Base-by-base conservation (phyloP, 1,284 basidiomycete species). In the Apiotrichum brassicae region DNA sequence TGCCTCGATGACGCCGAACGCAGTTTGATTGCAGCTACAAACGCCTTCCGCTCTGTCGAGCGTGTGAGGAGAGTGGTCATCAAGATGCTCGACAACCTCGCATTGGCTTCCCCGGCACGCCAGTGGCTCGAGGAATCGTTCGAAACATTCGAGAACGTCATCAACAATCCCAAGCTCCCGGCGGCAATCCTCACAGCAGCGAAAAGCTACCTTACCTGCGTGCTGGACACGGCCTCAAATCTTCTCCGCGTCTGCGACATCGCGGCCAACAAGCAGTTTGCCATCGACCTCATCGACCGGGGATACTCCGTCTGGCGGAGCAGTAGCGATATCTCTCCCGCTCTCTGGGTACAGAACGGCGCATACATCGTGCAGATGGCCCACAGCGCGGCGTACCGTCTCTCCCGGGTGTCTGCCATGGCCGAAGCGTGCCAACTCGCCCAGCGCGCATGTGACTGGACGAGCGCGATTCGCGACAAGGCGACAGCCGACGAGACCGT, bases 321-420 rank as follows among this genome's bases (percentile, higher is more conserved):
- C 0, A 20, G 30, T 11, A 19, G 26, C 7, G 41, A 30, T 6
- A 22, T 48, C 38, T 37, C 40, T 16, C 16, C 18, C 3, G 20
- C 26, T 3, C 12, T 24, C 2, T 37, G 30, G 14, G 5, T 37
- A 1, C 30, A 43, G 28, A 30, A 35, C 32, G 40, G 25, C 22
- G 41, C 23, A 4, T 47, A 38, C 34, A 45, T 56, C 12, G 32
- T 48, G 3, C 50, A 53, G 25, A 30, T 41, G 5, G 42, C 45
- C 3, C 51, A 56, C 42, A 22, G 59, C 58, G 36, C 38, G 60
- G n/a, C 58, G 59, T 18, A 67, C 61, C 40, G 41, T 73, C 25
- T 65, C 68, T 3, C 65, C 52, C 11, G 59, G 62, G 51, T 52
- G 12, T 59, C 57, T 18, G 55, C 57, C 14, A 12, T 30, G 6